These are phyloP conservation scores for Kwoniella botswanensis DNA, from an alignment of 768 basidiomycete species.

Conservation along the genomic window DNA sequence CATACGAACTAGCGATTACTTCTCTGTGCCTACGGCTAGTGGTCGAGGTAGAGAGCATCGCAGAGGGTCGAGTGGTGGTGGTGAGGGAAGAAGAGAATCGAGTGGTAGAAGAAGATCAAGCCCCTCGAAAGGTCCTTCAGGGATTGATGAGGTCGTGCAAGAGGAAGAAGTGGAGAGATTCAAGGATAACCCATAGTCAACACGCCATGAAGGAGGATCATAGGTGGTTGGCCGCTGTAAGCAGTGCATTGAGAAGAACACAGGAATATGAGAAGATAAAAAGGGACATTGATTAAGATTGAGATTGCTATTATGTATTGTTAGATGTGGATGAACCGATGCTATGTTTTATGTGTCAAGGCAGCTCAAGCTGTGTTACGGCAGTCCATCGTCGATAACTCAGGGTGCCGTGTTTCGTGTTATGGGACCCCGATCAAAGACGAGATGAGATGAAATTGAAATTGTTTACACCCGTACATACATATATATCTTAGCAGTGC, in stretches of 20 bases:
- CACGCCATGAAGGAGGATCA: no score
- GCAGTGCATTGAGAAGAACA: no score
- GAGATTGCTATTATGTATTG: background rate
- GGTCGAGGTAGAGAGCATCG: constrained; percentile 5
- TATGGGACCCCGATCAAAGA: background rate
- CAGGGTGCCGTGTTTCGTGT: background rate
- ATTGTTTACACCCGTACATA: no score
- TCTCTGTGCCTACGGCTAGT: constrained; percentile 19
- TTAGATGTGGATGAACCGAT: background rate
- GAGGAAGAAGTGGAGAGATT: constrained; percentile 3
- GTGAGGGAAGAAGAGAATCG: constrained; percentile 17
- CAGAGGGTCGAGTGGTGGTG: background rate
- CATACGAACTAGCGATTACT: constrained; percentile 43
- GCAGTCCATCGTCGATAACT: background rate
- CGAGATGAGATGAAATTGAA: background rate
- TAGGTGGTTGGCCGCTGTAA: no score
- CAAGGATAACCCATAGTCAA: background rate
- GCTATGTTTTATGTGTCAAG: background rate
- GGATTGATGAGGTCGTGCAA: constrained; percentile 6
- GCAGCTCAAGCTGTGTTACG: background rate
- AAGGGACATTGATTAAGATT: background rate
- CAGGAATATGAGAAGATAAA: background rate
- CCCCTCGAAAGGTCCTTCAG: constrained; percentile 8
- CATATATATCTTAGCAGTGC: no score
- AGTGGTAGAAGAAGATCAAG: constrained; percentile 16